Conservation (phyloP, 2,329 filamentous ascomycete genomes). For the Diaporthe australafricana region DNA sequence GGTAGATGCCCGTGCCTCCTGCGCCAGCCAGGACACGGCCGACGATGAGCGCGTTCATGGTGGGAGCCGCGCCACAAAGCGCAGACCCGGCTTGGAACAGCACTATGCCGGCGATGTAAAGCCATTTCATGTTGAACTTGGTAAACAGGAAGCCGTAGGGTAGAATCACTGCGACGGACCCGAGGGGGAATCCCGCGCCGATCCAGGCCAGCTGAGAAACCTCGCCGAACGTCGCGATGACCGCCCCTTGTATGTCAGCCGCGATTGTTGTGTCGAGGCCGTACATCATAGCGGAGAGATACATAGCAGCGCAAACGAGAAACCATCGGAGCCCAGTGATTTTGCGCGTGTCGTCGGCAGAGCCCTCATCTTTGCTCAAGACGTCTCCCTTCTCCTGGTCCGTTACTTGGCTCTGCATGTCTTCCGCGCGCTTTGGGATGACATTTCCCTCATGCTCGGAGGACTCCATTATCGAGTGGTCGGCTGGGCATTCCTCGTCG, state of each 20-base stretch:
- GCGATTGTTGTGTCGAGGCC: slow-evolving; percentile 62
- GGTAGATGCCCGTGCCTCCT: slow-evolving; percentile 15
- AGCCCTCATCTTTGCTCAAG: too few species aligned
- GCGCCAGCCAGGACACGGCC: slow-evolving; percentile 26
- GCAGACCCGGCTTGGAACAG: slow-evolving; percentile 7
- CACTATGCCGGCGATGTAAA: background rate
- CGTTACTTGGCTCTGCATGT: too few species aligned
- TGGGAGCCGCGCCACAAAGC: slow-evolving; percentile 7
- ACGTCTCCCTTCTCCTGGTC: too few species aligned
- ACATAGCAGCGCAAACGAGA: background rate
- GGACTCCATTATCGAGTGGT: too few species aligned
- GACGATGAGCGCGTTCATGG: slow-evolving; percentile 13
- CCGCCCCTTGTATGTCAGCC: slow-evolving; percentile 49
- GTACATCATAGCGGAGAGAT: slow-evolving; percentile 50
- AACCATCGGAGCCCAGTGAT: background rate
- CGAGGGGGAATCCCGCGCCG: background rate
- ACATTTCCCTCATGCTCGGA: too few species aligned
- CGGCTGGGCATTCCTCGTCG: too few species aligned
- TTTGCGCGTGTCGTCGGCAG: too few species aligned
- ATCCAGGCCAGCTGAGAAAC: background rate
- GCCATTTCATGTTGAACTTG: slow-evolving; percentile 25
- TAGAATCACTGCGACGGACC: background rate
- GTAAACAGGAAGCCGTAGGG: background rate
- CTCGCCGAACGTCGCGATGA: background rate
- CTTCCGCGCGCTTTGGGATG: too few species aligned